Evolutionary conservation across 305 asterid species (phyloP), one percentile per base, ranked within the genome.

Genomic region (Fraxinus baroniana): DNA sequence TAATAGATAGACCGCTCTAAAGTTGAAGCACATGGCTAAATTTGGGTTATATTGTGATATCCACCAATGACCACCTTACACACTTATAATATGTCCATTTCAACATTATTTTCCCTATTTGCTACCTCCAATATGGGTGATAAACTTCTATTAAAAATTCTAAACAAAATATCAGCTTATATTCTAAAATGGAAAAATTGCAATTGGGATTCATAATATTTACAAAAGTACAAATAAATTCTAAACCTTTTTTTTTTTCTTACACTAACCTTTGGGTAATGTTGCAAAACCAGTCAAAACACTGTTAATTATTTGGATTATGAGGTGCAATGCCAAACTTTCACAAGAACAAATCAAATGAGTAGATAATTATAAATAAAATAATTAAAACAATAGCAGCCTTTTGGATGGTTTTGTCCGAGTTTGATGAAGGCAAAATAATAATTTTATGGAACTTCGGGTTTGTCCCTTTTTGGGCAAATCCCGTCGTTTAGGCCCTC

Each of bases 51-150:
- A 64, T 85, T 80, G 88, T 86, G 88, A 75, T 68, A 33, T 87
- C 84, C 90, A 85, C 77, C 88, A 78, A 79, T 83, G 77, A 37
- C 87, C 89, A 87, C 88, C 71, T 64, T 74, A 74, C 86, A 79
- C 89, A 81, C 88, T 85, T 7, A 74, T 44, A 80, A 78, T 81
- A 77, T 78, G 15, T 75, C 78, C 77, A 75, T 49, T 76, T 78
- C 7, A 15, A 74, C 52, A 78, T 78, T 79, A 37, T 8, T 39
- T 66, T 35, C 33, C 44, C 17, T 46, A 70, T 33, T 13, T 5
- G 22, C 68, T 1, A 20, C 26, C 8, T 20, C 70, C 13, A 22
- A 62, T 32, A 20, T 62, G 8, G 33, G 2, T 2, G 72, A 24
- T 64, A 62, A 7, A 8, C 4, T 62, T 20, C 71, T 2, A 5